Base-by-base conservation (phyloP, 192 early-diverging fungal genomes). In the Backusella australiensis region DNA sequence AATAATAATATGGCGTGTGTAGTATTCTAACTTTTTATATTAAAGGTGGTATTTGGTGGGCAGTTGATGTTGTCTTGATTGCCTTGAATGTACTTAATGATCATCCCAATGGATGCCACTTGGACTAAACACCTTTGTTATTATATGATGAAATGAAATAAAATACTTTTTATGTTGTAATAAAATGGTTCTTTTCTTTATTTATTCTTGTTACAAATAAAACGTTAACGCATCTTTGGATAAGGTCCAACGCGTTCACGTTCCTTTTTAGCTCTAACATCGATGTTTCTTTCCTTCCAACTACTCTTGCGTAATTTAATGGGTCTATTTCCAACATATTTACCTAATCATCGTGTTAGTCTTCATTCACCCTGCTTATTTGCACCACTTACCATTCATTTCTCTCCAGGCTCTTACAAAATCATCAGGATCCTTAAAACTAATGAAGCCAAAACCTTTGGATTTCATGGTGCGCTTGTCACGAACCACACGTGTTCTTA, bases 271-370 rank as follows among this genome's bases (percentile, higher is more conserved):
- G 63, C 52, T 73, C 77, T 73, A n/a, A 89, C 88, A 72, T 96
- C 94, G 1, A 91, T 89, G 78, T 92, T 96, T 66, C 96, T 90
- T 36, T 97, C 95, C 70, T 94, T 92, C 96, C 96, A 97, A 34
- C 83, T 94, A 74, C 94, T 96, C 78, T 97, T 97, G 39, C 95
- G 90, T 46, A 99, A 88, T 77, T 95, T 97, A 73, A 99, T 96
- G 4, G 97, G 97, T 56, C 96, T 83, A 75, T 94, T 96, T 35
- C 97, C 97, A 5, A 99, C 92, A 81, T 97, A 99, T 84, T 99
- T 98, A 53, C 93, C 93, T 94, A 39, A 39, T 11, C 38, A 39
- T 39, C 11, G 1, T 9, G 38, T 39, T 39, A 39, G 38, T 32
- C 32, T 32, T 1, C 9, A 38, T 38, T 39, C 38, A 39, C 11